Base-by-base conservation (phyloP, 208 protist genomes). In the Trypanosoma boissoni region DNA sequence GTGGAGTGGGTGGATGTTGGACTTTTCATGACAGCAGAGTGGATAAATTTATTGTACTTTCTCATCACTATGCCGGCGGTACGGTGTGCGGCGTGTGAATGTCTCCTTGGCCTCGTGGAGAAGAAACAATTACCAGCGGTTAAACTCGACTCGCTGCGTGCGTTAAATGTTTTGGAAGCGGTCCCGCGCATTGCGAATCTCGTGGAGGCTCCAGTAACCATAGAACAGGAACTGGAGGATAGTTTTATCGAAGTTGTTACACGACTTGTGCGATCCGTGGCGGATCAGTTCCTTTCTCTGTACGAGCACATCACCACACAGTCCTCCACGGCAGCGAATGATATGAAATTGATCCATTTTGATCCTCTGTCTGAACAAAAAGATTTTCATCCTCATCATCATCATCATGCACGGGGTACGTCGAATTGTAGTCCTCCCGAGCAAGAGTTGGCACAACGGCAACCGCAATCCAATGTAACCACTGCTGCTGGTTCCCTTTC, bases 51-150 rank as follows among this genome's bases (percentile, higher is more conserved):
- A 29, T 57, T 93, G 2, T 81, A 87, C 72, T 88, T 84, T 34
- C 43, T 89, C 12, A n/a, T 83, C 3, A 74, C 75, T 0, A 58
- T 72, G 12, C 56, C 66, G 4, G 53, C 72, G 1, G 36, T 64
- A 8, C 70, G 78, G 16, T 52, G 69, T 12, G 72, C 72, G 2
- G 86, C 78, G 20, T 86, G 73, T 52, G 82, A 83, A 54, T 89
- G 82, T 29, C 32, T 93, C 3, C 51, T 76, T 20, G 72, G 76
- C 18, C 59, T 93, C 16, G 77, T 88, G 7, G 73, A 74, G 42
- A 93, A 93, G 66, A 93, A 93, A 60, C 86, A 93, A 62, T 58
- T 88, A 37, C 76, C 86, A 1, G 78, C 68, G 0, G 67, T 76
- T 12, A 93, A 93, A 68, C 67, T 82, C 57, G 70, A 78, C 20